Evolutionary conservation across 805 yeast genomes (phyloP).

Genomic region (Yamadazyma scolyti): DNA sequence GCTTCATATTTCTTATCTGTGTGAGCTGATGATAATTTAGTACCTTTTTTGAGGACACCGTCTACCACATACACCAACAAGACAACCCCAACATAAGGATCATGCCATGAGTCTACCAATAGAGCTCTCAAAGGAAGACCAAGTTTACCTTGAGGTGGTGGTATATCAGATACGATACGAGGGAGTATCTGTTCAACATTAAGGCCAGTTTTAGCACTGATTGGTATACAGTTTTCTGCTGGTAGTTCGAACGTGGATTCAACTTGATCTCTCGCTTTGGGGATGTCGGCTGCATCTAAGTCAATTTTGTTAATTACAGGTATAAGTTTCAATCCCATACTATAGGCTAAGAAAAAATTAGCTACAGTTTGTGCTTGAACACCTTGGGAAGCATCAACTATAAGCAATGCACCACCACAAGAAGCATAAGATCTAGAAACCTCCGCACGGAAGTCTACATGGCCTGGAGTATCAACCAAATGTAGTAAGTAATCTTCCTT

Average conservation of each 20-base stretch:
- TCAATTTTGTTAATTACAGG: slow-evolving; percentile 94
- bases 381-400: slow-evolving; percentile 95
- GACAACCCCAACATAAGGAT: slow-evolving; percentile 86
- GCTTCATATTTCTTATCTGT: slow-evolving; percentile 76
- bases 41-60: slow-evolving; percentile 73
- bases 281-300: slow-evolving; percentile 80
- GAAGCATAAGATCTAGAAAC: slow-evolving; percentile 93
- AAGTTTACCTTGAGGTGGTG: slow-evolving; percentile 63
- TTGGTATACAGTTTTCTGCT: slow-evolving; percentile 68
- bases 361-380: slow-evolving; percentile 99
- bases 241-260: slow-evolving; percentile 79
- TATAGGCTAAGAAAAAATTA: slow-evolving; percentile 84
- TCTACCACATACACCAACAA: slow-evolving; percentile 81
- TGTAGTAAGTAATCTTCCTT: slow-evolving; percentile 79
- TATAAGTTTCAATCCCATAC: slow-evolving; percentile 73
- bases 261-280: slow-evolving; percentile 79
- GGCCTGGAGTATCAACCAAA: slow-evolving; percentile 96
- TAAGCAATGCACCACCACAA: slow-evolving; percentile 86
- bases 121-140: slow-evolving; percentile 62
- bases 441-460: slow-evolving; percentile 92
- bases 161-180: slow-evolving; percentile 74
- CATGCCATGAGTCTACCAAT: slow-evolving; percentile 97
- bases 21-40: slow-evolving; percentile 72
- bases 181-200: slow-evolving; percentile 81
- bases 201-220: slow-evolving; percentile 88